phyloP scores from a whole-genome alignment of 225 moss, liverwort and hornwort genomes.

The Bryum argenteum region DNA sequence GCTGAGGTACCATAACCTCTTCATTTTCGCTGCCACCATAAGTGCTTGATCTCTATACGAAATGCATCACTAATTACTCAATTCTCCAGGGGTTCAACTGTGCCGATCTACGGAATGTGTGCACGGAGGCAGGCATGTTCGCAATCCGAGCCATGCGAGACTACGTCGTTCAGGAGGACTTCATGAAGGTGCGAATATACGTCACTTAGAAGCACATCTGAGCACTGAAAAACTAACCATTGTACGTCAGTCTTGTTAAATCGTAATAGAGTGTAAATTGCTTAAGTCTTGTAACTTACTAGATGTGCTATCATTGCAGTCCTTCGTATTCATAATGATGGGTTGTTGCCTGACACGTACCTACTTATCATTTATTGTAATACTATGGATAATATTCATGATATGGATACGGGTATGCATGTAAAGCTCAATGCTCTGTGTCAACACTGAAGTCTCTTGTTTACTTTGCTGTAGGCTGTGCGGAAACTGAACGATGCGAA shows the following conservation, averaged over 20 bases:
- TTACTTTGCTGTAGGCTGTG: constrained; percentile 30
- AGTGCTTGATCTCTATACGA: not conserved
- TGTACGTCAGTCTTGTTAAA: too few species aligned
- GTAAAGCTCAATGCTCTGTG: too few species aligned
- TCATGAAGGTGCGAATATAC: constrained; percentile 56
- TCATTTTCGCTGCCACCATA: too few species aligned
- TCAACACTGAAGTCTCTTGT: not conserved
- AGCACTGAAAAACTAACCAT: too few species aligned
- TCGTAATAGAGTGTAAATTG: too few species aligned
- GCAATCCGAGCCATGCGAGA: constrained; percentile 67
- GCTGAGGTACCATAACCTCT: constrained; percentile 42
- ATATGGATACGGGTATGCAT: too few species aligned
- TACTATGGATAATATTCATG: too few species aligned
- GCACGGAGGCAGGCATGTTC: constrained; percentile 74
- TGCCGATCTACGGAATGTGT: constrained; percentile 73
- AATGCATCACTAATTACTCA: not conserved
- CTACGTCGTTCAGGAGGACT: constrained; percentile 64
- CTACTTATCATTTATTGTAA: too few species aligned
- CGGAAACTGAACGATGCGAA: constrained; percentile 40
- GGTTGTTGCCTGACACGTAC: too few species aligned
- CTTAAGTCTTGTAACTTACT: too few species aligned
- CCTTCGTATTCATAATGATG: too few species aligned
- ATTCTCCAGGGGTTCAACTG: constrained; percentile 62
- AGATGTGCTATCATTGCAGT: too few species aligned
- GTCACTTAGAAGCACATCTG: not conserved